These are phyloP conservation scores for Plantago elongata DNA, from an alignment of 257 asterid species.

Conservation along the genomic window DNA sequence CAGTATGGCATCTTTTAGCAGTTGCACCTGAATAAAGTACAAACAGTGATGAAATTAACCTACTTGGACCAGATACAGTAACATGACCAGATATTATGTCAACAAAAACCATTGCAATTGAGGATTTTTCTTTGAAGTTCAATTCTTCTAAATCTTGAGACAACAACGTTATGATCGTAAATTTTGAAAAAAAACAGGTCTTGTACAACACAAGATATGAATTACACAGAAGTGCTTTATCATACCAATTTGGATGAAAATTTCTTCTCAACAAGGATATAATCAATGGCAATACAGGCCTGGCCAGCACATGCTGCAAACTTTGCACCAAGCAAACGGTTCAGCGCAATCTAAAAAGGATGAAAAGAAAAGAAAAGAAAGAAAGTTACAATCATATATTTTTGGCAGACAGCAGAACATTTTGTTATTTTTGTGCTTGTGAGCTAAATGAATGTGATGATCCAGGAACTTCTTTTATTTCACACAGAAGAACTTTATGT, in stretches of 20 bases:
- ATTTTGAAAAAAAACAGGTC: not conserved
- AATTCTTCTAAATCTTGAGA: too few relatives aligned
- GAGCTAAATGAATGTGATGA: too few relatives aligned
- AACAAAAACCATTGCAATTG: too few relatives aligned
- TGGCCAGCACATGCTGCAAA: constrained; percentile 86
- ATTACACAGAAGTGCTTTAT: too few relatives aligned
- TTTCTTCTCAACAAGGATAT: constrained; percentile 56
- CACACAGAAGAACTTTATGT: not conserved
- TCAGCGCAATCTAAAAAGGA: constrained; percentile 44
- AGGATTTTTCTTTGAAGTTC: too few relatives aligned
- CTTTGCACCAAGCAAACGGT: constrained; percentile 63
- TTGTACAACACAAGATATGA: not conserved
- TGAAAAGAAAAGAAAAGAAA: too few relatives aligned
- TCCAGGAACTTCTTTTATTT: too few relatives aligned
- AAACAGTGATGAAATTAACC: not conserved
- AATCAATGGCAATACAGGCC: constrained; percentile 72
- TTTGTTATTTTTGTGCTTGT: too few relatives aligned
- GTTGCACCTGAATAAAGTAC: constrained; percentile 38
- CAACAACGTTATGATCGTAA: not conserved
- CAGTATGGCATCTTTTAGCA: constrained; percentile 33
- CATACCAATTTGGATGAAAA: constrained; percentile 51
- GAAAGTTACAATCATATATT: too few relatives aligned
- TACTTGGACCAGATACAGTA: not conserved
- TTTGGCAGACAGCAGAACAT: too few relatives aligned
- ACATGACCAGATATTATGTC: too few relatives aligned